Base-by-base conservation (phyloP, 2,329 filamentous ascomycete genomes). In the Scedosporium dehoogii region DNA sequence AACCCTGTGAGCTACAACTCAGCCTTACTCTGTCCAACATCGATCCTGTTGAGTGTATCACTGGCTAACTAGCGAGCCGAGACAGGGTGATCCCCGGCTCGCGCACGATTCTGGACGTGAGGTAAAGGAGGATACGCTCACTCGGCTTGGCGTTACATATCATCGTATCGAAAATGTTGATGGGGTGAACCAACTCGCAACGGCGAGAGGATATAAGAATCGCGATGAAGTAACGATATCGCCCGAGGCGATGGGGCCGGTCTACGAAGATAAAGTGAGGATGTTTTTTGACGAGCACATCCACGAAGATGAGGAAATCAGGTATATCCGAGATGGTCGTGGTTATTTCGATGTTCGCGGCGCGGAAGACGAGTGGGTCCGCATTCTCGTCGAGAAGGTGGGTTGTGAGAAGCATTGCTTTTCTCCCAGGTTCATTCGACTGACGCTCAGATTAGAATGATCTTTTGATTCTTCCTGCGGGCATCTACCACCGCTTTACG, bases 251-350 rank as follows among this genome's bases (percentile, higher is more conserved):
- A 91, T 97, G 88, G 92, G 91, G 63, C 89, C 85, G 46, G 77
- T 86, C 55, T 99, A 97, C 78, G 93, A 99, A 76, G 85, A 89
- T 66, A 97, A 97, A 76, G 91, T 99, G 66, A 92, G 91, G 78
- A 85, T 77, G 67, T 99, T 99, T 79, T 99, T 97, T 79, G 74
- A 89, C 69, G 94, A 99, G 81, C 94, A 99, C 74, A 75, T 99
- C 69, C 94, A 99, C 73, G 94, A 99, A 78, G 94, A 99, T 69
- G 94, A 99, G 78, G 94, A 99, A 81, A 99, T 99, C 67, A 82
- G 94, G 58, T 99, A 97, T 71, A 92, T 99, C 67, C 81, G 91
- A 38, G 92, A 88, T 65, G 94, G 94, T 0, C 83, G 85, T 62
- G 94, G 94, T 0, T 99, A 89, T 74, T 99, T 99, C 72, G 94